Percentiles rank a stretch among this genome's conserved stretches.
Evolutionary conservation across 1,284 basidiomycete genomes (phyloP).

Genomic region (Fomitiporia mediterranea): DNA sequence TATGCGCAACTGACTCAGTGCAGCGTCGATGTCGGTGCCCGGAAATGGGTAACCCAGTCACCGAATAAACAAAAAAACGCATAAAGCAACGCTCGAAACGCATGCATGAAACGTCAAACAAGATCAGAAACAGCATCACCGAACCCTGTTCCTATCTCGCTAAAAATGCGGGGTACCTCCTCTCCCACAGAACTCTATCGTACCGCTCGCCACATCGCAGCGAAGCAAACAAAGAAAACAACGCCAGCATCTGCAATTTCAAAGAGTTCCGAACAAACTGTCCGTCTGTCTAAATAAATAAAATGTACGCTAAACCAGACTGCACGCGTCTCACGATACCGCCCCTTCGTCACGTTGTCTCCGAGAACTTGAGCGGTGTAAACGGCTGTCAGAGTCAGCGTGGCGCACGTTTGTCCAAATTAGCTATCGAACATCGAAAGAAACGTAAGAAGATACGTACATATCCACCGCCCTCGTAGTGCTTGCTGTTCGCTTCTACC

Average conservation of each 20-base stretch:
- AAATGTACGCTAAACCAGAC: slow-evolving; percentile 4
- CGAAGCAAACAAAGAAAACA: not conserved
- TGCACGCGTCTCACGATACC: not conserved
- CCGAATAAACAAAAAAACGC: not conserved
- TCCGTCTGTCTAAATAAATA: slow-evolving; percentile 3
- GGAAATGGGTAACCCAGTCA: too few relatives aligned
- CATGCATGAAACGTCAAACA: slow-evolving; percentile 5
- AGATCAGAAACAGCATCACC: not conserved
- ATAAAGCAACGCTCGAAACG: not conserved
- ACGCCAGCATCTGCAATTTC: not conserved
- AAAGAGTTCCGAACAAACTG: slow-evolving; percentile 1
- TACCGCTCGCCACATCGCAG: not conserved
- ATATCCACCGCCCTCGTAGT: slow-evolving; percentile 88
- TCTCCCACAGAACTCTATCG: not conserved
- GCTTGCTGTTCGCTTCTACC: slow-evolving; percentile 98
- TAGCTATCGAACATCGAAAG: slow-evolving; percentile 26
- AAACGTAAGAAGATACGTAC: slow-evolving; percentile 43
- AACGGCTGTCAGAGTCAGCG: slow-evolving; percentile 45
- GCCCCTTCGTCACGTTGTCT: slow-evolving; percentile 36
- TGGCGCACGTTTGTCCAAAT: slow-evolving; percentile 23
- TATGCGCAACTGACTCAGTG: not conserved
- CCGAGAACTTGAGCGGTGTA: slow-evolving; percentile 60
- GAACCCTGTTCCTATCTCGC: slow-evolving; percentile 10
- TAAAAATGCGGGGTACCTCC: slow-evolving; percentile 17
- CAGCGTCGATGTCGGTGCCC: not conserved